phyloP scores from a whole-genome alignment of 768 basidiomycete species.

The Leccinum rimulosum region DNA sequence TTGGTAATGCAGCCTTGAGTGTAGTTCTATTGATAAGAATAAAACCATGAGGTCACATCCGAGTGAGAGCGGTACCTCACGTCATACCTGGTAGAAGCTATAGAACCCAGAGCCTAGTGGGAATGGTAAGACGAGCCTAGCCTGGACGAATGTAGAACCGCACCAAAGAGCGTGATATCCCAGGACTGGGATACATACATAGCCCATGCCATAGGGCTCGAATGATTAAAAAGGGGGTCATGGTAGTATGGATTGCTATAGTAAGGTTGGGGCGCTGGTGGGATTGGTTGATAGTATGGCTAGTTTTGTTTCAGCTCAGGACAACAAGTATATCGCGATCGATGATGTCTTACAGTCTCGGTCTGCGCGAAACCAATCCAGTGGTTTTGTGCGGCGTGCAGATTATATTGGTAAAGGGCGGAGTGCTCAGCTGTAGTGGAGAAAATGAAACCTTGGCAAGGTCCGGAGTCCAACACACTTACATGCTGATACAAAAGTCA shows the following conservation, averaged over 20 bases:
- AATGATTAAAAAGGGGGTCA: conserved; percentile 39
- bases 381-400: conserved; percentile 45
- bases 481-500: conserved; percentile 26
- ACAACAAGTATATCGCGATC: neutral
- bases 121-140: neutral
- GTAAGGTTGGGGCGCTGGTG: conserved; percentile 44
- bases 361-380: conserved; percentile 53
- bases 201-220: conserved; percentile 40
- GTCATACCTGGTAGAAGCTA: conserved; percentile 47
- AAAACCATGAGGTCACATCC: neutral
- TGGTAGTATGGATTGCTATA: conserved; percentile 29
- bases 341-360: conserved; percentile 39
- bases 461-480: conserved; percentile 5
- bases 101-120: conserved; percentile 46
- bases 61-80: too few relatives aligned
- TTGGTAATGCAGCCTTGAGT: conserved; percentile 36
- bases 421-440: conserved; percentile 41
- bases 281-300: conserved; percentile 52
- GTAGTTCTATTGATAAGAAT: conserved; percentile 35
- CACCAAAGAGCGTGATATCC: conserved; percentile 46
- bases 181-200: conserved; percentile 40
- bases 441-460: neutral
- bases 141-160: neutral
- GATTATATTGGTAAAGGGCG: conserved; percentile 47
- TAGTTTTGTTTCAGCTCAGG: conserved; percentile 17